Base-by-base conservation (phyloP, 306 rosid species). In the Castanospermum australe region DNA sequence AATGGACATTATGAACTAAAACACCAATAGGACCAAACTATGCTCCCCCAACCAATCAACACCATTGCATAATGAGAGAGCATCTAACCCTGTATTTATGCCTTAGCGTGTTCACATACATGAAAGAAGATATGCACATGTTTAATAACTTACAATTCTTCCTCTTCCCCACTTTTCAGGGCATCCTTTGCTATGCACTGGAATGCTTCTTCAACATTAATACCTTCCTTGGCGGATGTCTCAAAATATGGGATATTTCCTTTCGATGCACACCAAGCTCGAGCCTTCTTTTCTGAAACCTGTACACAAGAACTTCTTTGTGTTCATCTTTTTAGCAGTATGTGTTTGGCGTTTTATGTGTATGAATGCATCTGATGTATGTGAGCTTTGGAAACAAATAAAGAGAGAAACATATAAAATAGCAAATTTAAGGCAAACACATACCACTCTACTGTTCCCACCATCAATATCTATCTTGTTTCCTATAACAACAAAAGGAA, bases 241-340 rank as follows among this genome's bases (percentile, higher is more conserved):
- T 96, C 99, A 78, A 88, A 96, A 88, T 96, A 96, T 21, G 97
- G 99, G 79, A 96, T 96, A 83, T 93, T 92, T 84, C 99, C 99
- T 83, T 96, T 96, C 5, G 98, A 88, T 67, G 98, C 98, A 90
- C 99, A 96, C 99, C 99, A 96, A 52, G 98, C 99, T 32, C 96
- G 93, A 54, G 99, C 99, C 79, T 96, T 96, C 87, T 93, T 96
- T 84, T 91, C 98, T 0, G 99, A 91, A 51, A 96, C 99, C 99
- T 96, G 82, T 56, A 60, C 28, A 67, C 41, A 73, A 64, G 75
- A 35, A 78, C 41, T 41, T 67, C 44, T 18, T 70, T n/a, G 15
- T 51, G 76, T 73, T 76, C 15, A 72, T 17, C 80, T 36, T 52
- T 69, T 75, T 68, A 15, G 47, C 44, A 54, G 41, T 67, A 68